Evolutionary conservation across 176 grass and related monocot genomes (phyloP).

Genomic region (Microstegium vimineum): DNA sequence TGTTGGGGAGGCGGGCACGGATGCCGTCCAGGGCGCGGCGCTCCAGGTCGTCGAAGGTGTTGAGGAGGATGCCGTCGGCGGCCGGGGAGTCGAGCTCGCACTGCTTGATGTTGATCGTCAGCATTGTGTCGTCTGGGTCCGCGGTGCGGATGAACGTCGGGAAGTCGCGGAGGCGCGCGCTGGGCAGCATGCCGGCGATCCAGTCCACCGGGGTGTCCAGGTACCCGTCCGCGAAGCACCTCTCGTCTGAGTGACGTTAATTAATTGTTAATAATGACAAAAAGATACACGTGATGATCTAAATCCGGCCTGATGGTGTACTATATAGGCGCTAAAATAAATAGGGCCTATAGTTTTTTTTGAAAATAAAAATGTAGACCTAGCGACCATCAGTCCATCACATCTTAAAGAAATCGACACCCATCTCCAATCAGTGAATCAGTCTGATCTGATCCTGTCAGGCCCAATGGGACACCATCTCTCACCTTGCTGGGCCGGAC

Average conservation of each 20-base stretch:
- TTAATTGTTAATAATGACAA: too few relatives aligned
- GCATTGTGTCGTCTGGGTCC: constrained; percentile 47
- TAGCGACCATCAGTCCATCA: background rate
- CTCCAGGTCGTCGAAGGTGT: constrained; percentile 40
- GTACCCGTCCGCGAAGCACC: constrained; percentile 50
- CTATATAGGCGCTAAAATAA: too few relatives aligned
- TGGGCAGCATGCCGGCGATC: constrained; percentile 47
- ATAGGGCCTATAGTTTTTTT: background rate
- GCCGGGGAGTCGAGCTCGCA: constrained; percentile 39
- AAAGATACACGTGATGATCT: too few relatives aligned
- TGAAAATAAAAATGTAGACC: background rate
- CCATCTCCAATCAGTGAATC: background rate
- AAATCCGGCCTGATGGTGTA: too few relatives aligned
- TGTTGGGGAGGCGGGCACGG: constrained; percentile 34
- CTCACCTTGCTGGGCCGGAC: background rate
- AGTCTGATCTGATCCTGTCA: too few relatives aligned
- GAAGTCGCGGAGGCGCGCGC: constrained; percentile 51
- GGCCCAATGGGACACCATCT: background rate
- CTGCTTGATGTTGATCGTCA: constrained; percentile 45
- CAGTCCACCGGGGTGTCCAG: constrained; percentile 61
- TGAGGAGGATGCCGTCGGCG: constrained; percentile 41
- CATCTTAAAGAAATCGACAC: background rate
- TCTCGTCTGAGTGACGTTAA: constrained; percentile 55
- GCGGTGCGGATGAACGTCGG: constrained; percentile 78
- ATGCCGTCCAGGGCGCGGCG: constrained; percentile 28